Conservation (phyloP, 805 yeast genomes). For the Ogataea zsoltii region DNA sequence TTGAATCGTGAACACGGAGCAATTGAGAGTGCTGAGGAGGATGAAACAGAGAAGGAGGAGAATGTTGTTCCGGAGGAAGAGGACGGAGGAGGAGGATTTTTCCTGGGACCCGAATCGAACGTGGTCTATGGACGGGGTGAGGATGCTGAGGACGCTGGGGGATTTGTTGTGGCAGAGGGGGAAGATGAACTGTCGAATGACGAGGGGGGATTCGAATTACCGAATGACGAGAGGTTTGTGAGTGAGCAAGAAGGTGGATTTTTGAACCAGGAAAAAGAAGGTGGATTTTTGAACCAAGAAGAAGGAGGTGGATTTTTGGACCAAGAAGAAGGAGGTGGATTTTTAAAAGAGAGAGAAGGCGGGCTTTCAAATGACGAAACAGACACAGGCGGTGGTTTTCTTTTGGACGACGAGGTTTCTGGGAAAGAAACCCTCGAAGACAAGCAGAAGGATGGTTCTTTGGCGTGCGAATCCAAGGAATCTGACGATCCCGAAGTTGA, state of each 20-base stretch:
- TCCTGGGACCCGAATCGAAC: slow-evolving; percentile 5
- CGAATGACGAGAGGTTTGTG: too few species aligned
- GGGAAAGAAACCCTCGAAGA: slow-evolving; percentile 8
- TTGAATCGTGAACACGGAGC: slow-evolving; percentile 51
- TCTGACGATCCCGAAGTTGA: background rate
- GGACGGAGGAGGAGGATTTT: slow-evolving; percentile 12
- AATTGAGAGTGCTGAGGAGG: slow-evolving; percentile 18
- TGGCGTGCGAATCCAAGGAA: too few species aligned
- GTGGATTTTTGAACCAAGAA: background rate
- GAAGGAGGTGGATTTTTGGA: slow-evolving; percentile 5
- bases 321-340: slow-evolving; percentile 7
- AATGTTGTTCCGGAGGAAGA: slow-evolving; percentile 17
- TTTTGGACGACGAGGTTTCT: slow-evolving; percentile 9
- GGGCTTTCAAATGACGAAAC: background rate
- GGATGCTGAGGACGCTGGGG: slow-evolving; percentile 3
- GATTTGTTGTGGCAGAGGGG: too few species aligned
- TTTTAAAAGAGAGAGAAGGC: background rate
- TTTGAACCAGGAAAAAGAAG: too few species aligned
- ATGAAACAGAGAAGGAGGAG: slow-evolving; percentile 21
- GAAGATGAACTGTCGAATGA: too few species aligned
- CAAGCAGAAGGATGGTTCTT: too few species aligned
- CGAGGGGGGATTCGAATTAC: slow-evolving; percentile 1
- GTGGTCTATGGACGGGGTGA: slow-evolving; percentile 5
- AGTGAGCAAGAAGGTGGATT: too few species aligned
- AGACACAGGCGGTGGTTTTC: slow-evolving; percentile 27